These are phyloP conservation scores for Pyrenopolyporus hunteri DNA, from an alignment of 495 filamentous ascomycete species.

Conservation along the genomic window DNA sequence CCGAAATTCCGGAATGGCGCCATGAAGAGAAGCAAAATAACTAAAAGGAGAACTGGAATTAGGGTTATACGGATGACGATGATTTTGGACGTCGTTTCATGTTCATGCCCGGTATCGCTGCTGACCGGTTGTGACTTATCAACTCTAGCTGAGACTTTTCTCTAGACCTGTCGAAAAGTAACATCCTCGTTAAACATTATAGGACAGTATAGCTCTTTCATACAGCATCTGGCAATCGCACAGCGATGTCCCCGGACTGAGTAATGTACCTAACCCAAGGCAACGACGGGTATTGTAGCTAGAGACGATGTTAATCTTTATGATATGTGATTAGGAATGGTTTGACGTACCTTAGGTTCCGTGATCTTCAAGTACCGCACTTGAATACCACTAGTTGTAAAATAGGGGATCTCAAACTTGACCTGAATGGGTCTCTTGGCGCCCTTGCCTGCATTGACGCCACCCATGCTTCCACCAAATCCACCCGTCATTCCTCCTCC, in stretches of 20 bases:
- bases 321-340: not conserved
- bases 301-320: conserved; percentile 36
- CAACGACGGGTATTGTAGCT: conserved; percentile 97
- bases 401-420: conserved; percentile 99
- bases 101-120: conserved; percentile 27
- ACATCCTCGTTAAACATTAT: conserved; percentile 32
- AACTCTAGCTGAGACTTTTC: conserved; percentile 34
- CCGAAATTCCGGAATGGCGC: not conserved
- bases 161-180: conserved; percentile 35
- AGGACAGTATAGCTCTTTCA: conserved; percentile 46
- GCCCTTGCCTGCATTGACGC: conserved; percentile 73
- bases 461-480: conserved; percentile 95
- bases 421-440: conserved; percentile 94
- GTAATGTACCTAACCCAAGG: conserved; percentile 99
- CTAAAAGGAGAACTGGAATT: conserved; percentile 1
- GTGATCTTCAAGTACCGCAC: conserved; percentile 99
- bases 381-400: conserved; percentile 97
- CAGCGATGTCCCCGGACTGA: conserved; percentile 93
- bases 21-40: not conserved
- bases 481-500: conserved; percentile 96
- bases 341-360: conserved; percentile 86
- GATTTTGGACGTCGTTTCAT: conserved; percentile 24
- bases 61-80: conserved; percentile 4
- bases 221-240: conserved; percentile 86
- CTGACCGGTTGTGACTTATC: conserved; percentile 30